Evolutionary conservation across 768 basidiomycete species (phyloP), one percentile per base, ranked within the genome.

Genomic region (Leccinellum luteum): DNA sequence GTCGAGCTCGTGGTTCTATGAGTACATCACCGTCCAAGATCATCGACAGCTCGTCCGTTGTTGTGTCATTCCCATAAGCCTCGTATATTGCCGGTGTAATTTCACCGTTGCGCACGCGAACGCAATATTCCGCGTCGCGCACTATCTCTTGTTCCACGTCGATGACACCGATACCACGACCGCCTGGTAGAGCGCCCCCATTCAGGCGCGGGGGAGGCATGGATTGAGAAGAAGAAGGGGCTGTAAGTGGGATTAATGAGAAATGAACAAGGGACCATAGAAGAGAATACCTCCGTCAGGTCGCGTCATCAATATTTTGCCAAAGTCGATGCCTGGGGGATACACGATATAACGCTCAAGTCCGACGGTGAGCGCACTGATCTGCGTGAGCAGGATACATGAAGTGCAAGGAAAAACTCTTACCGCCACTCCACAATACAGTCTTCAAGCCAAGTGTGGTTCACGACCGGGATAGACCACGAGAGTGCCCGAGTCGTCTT

Each of bases 391-490:
- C 10, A 31, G 3, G 2, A 47, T 14, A 43, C 1, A 7, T 6
- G 38, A 6, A n/a, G 9, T 43, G 9, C 0, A n/a, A 34, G 8
- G 10, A 27, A 6, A 34, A 14, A n/a, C 2, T 32, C 59, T 48
- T 43, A 68, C 48, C 81, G 80, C 94, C 94, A 97, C 52, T 85
- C 79, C 21, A 85, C 73, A 66, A 94, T 90, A 68, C 92, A 95
- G 60, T 94, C 92, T 66, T 97, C 94, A 3, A 97, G 78, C 92
- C 93, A 97, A 0, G 81, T 79, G 64, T 98, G 94, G 63, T 94
- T 96, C 12, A 95, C 88, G 56, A 94, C 78, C 0, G 92, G 87
- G 59, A 95, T 89, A 0, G 82, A 83, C 94, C 94, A 96, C 0
- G 83, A 75, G 8, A 78, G 75, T 0, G 93, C 92, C 65, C 89